Conservation (phyloP, 2,329 filamentous ascomycete species). For the Thielaviopsis punctulata region DNA sequence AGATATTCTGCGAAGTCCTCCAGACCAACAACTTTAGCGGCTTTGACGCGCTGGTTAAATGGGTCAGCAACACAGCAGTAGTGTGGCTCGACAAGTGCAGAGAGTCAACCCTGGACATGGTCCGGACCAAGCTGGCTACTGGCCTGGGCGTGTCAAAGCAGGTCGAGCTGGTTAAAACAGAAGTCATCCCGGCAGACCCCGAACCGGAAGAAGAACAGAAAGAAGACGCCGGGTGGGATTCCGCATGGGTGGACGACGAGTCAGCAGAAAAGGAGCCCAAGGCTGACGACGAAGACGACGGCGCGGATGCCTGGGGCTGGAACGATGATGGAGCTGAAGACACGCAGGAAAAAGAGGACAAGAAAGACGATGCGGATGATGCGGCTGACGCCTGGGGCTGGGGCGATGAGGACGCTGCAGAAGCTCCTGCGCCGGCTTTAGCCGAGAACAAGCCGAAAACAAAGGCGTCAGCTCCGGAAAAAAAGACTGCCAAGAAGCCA, state of each 20-base stretch:
- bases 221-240: conserved; percentile 52
- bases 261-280: conserved; percentile 15
- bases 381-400: conserved; percentile 64
- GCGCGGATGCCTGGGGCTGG: conserved; percentile 68
- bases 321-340: conserved; percentile 43
- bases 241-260: conserved; percentile 57
- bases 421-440: conserved; percentile 12
- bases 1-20: conserved; percentile 46
- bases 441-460: conserved; percentile 13
- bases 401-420: conserved; percentile 48
- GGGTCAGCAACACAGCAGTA: conserved; percentile 63
- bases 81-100: conserved; percentile 77
- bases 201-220: conserved; percentile 27
- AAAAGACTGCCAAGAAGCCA: conserved; percentile 19
- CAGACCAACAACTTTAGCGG: conserved; percentile 44
- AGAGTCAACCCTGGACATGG: conserved; percentile 58
- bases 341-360: conserved; percentile 15
- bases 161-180: conserved; percentile 73
- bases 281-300: conserved; percentile 22
- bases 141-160: conserved; percentile 47
- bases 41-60: conserved; percentile 49
- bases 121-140: conserved; percentile 49
- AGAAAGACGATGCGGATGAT: conserved; percentile 27
- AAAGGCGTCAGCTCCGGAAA: conserved; percentile 10
- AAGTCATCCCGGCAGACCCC: conserved; percentile 51